Evolutionary conservation across 495 filamentous ascomycete genomes (phyloP).

Genomic region (Stereocaulon alpinum): DNA sequence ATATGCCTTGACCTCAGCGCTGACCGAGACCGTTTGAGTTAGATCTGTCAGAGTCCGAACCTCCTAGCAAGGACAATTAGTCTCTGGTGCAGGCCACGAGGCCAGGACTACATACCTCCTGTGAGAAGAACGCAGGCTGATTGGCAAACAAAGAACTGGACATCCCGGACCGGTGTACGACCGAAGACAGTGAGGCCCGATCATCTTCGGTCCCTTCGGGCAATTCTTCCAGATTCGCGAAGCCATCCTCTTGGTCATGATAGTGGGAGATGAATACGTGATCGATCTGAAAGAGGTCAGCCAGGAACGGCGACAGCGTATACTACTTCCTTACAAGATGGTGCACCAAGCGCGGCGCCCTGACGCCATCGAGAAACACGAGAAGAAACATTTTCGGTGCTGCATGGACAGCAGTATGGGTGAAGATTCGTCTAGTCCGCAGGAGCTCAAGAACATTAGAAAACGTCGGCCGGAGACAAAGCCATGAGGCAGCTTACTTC

Average conservation of each 20-base stretch:
- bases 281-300: slow-evolving; percentile 49
- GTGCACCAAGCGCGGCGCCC: slow-evolving; percentile 29
- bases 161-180: slow-evolving; percentile 30
- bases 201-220: slow-evolving; percentile 38
- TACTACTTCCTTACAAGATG: slow-evolving; percentile 37
- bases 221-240: slow-evolving; percentile 56
- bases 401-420: slow-evolving; percentile 55
- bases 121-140: not conserved
- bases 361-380: slow-evolving; percentile 53
- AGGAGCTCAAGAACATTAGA: slow-evolving; percentile 48
- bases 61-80: slow-evolving; percentile 23
- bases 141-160: not conserved
- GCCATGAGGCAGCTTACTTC: slow-evolving; percentile 41
- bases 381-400: slow-evolving; percentile 76
- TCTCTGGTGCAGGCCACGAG: too few species aligned
- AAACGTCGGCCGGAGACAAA: not conserved
- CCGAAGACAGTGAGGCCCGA: slow-evolving; percentile 36
- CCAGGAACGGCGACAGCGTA: not conserved
- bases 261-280: slow-evolving; percentile 82
- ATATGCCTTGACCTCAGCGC: slow-evolving; percentile 65
- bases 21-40: slow-evolving; percentile 35
- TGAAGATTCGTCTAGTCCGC: slow-evolving; percentile 65
- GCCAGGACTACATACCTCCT: not conserved
- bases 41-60: slow-evolving; percentile 33
- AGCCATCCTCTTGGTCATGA: slow-evolving; percentile 63